Percentiles rank a stretch among this genome's conserved stretches.
Evolutionary conservation across 208 protist genomes (phyloP).

Genomic region (Crithidia sp.): DNA sequence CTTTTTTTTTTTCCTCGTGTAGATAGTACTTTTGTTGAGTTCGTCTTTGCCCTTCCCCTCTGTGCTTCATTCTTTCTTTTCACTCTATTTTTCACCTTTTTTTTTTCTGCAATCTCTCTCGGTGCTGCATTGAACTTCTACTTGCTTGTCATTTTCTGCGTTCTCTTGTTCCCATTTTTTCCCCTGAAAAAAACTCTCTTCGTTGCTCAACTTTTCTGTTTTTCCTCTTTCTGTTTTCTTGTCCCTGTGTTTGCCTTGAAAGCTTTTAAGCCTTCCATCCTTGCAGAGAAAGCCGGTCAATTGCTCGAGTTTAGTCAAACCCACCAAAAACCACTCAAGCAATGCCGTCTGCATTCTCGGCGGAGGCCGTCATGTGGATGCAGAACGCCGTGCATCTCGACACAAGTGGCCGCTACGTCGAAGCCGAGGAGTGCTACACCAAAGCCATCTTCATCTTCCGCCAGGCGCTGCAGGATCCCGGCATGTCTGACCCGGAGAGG

Average conservation of each 20-base stretch:
- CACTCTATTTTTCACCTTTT: background rate
- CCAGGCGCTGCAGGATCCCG: conserved; percentile 31
- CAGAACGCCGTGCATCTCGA: conserved; percentile 65
- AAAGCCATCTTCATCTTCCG: conserved; percentile 58
- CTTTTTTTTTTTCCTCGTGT: conserved; percentile 15
- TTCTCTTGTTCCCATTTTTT: background rate
- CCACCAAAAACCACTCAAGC: too few species aligned
- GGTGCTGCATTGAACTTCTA: too few species aligned
- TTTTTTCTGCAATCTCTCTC: too few species aligned
- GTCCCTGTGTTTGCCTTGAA: background rate
- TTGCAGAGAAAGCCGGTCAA: too few species aligned
- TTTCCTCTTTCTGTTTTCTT: conserved; percentile 3
- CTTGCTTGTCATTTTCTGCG: too few species aligned
- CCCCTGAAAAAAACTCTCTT: background rate
- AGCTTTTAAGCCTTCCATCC: background rate
- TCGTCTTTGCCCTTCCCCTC: too few species aligned
- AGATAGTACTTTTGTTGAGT: too few species aligned
- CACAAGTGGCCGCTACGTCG: conserved; percentile 38
- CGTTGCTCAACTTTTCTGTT: background rate
- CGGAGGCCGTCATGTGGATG: conserved; percentile 41
- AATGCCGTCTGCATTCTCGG: conserved; percentile 20
- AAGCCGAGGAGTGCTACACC: conserved; percentile 82
- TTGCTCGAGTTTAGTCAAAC: too few species aligned
- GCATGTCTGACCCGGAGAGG: conserved; percentile 41
- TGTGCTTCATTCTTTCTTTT: background rate